Evolutionary conservation across 305 asterid species (phyloP).

Genomic region (Euphrasia arctica): DNA sequence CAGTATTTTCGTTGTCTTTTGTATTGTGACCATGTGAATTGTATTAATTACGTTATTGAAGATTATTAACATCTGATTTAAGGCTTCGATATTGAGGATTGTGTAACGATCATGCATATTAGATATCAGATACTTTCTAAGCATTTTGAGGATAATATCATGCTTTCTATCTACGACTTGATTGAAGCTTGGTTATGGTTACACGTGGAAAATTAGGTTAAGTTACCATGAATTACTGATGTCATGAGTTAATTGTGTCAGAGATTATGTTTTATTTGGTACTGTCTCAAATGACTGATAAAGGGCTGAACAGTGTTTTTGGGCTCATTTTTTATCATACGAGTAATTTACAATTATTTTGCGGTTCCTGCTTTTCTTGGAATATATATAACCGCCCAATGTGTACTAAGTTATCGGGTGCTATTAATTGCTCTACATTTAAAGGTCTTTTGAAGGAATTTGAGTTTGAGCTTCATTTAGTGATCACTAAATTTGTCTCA

Average conservation of each 20-base stretch:
- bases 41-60: no score
- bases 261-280: neutral
- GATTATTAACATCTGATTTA: no score
- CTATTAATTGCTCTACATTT: neutral
- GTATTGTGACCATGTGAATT: no score
- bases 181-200: conserved; percentile 1
- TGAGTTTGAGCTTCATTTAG: neutral
- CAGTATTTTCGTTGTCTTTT: no score
- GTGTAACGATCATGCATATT: neutral
- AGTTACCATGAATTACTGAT: neutral
- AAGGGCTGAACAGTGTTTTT: neutral
- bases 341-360: neutral
- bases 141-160: neutral
- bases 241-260: conserved; percentile 1
- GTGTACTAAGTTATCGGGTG: neutral
- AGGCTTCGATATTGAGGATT: neutral
- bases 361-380: neutral
- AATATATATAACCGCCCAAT: neutral
- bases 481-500: neutral
- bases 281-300: neutral
- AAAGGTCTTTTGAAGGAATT: neutral
- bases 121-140: neutral
- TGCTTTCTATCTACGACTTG: neutral
- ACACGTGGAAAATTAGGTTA: neutral
- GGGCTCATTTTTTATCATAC: neutral